Evolutionary conservation across 2,329 filamentous ascomycete species (phyloP), one percentile per base, ranked within the genome.

Genomic region (Ophiognomonia clavigignenti-juglandacearum): DNA sequence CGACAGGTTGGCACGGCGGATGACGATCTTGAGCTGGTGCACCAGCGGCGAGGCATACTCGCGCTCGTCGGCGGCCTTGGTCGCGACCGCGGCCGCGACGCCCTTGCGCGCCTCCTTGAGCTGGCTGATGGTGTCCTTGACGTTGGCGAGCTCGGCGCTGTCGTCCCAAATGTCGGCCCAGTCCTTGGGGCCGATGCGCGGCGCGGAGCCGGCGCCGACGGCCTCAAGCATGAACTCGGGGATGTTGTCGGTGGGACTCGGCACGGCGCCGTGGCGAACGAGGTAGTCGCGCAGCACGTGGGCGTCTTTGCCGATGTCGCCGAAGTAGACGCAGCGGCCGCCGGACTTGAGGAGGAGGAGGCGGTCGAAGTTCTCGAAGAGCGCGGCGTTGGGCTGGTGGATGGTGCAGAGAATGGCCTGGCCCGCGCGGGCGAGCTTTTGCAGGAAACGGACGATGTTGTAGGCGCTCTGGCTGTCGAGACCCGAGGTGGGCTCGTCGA

Each of bases 341-440:
- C 89, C 89, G 34, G 79, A 77, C 64, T 92, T 82, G 2, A 95
- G 75, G 3, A 95, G 74, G 5, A 95, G 70, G 2, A 96, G 75
- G 11, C 88, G 79, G 61, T 95, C 89, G 55, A 95, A 96, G 64
- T 90, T 85, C 64, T 93, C 87, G 56, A 96, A 95, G 0, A 95
- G 74, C 0, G 87, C 83, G 14, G 87, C 86, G 55, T 90, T 92
- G 2, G 90, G 89, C 62, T 95, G 90, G 63, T 95, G 90, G 53
- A 95, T 95, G 0, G 90, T 95, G 68, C 88, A 95, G 4, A 95
- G 76, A 56, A 95, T 89, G 9, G 89, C 89, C 61, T 95, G 90
- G 2, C 89, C 90, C 3, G 86, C 85, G n/a, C 77, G 73, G 41
- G 85, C 82, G 6, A 89, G 75, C 67, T 88, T 89, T 57, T 80